Conservation (phyloP, 495 filamentous ascomycete genomes). For the Penicillium tannophilum region DNA sequence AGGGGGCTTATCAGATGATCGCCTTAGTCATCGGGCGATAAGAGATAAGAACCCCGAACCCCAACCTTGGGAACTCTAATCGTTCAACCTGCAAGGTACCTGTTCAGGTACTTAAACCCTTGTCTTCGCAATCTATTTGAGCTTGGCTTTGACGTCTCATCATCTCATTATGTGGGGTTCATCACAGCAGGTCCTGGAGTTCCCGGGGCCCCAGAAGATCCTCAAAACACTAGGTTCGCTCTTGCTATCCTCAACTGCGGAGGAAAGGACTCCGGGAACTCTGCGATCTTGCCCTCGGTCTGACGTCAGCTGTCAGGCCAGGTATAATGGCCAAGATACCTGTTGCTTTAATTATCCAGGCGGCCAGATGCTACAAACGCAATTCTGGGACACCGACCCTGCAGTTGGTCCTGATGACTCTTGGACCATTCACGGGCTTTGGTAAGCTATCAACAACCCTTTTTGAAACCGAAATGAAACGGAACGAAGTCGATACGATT, state of each 20-base stretch:
- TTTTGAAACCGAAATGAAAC: not conserved
- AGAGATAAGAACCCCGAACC: slow-evolving; percentile 5
- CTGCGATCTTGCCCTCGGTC: slow-evolving; percentile 46
- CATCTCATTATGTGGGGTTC: slow-evolving; percentile 21
- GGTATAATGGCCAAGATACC: slow-evolving; percentile 56
- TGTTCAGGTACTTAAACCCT: not conserved
- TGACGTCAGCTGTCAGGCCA: slow-evolving; percentile 61
- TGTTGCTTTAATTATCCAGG: slow-evolving; percentile 87
- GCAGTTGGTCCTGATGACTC: slow-evolving; percentile 71
- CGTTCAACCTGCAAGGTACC: slow-evolving; percentile 1
- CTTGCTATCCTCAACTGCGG: slow-evolving; percentile 30
- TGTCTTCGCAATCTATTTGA: slow-evolving; percentile 3
- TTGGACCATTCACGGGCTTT: slow-evolving; percentile 91
- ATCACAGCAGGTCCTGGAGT: slow-evolving; percentile 27
- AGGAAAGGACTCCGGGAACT: slow-evolving; percentile 15
- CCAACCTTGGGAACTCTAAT: not conserved
- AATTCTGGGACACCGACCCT: slow-evolving; percentile 83
- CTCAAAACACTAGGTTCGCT: slow-evolving; percentile 42
- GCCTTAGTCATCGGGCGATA: slow-evolving; percentile 26
- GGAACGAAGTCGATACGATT: not conserved
- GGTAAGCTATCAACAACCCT: slow-evolving; percentile 40
- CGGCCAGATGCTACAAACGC: slow-evolving; percentile 76
- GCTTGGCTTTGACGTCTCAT: slow-evolving; percentile 1
- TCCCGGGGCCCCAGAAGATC: slow-evolving; percentile 47
- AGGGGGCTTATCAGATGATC: slow-evolving; percentile 19